Evolutionary conservation across 1,139 yeast genomes (phyloP), one percentile per base, ranked within the genome.

Genomic region (Hansenula lynferdii): DNA sequence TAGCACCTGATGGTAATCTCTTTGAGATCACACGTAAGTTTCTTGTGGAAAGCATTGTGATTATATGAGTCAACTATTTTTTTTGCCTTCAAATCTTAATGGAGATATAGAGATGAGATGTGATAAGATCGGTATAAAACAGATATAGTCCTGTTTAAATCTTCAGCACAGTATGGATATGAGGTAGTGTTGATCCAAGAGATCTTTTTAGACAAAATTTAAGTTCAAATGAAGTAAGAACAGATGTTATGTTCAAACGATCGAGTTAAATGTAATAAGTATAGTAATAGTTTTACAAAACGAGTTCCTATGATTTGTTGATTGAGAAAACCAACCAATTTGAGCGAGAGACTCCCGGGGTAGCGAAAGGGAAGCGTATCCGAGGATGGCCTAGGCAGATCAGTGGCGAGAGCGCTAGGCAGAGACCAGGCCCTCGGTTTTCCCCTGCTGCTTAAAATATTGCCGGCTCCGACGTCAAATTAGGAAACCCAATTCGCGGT

Each of bases 21-120:
- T 21, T 15, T 4, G 32, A 20, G 11, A 31, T 22, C 11, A 19
- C 8, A 31, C 33, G 33, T 15, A 31, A 16, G 12, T 31, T 31
- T 22, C 27, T 31, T 31, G 33, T 11, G 8, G 33, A 31, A 22
- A 31, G 33, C 33, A 31, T 30, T 30, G 5, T 31, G 26, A 4
- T 6, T 29, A 7, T 10, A 10, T 11, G 8, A 20, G n/a, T n/a
- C n/a, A 18, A 18, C 9, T 6, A 15, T 15, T 15, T 15, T n/a
- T n/a, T n/a, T n/a, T n/a, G n/a, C n/a, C n/a, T n/a, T n/a, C n/a
- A 16, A 11, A 25, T 25, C 17, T 25, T 15, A 6, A 15, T 25
- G 8, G 28, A 9, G 12, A 23, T 23, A n/a, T n/a, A 6, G 12
- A 25, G 12, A 25, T 15, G 28, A n/a, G 12, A 25, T 25, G 6